Conservation (phyloP, 495 filamentous ascomycete species). For the Penicillium verhagenii region DNA sequence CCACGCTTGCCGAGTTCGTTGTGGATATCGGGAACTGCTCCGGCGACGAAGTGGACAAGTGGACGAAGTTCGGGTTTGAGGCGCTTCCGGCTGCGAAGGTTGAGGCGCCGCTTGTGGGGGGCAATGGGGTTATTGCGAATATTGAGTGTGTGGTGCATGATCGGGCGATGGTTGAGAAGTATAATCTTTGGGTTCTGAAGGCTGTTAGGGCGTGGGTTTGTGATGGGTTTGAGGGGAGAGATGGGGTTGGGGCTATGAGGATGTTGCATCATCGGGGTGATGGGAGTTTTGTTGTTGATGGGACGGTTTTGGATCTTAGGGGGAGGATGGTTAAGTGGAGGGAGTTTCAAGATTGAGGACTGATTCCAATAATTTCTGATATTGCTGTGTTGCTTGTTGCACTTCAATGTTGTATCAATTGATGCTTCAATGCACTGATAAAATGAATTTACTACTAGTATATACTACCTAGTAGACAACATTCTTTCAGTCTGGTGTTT, state of each 20-base stretch:
- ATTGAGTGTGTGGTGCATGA: conserved; percentile 39
- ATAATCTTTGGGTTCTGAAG: conserved; percentile 36
- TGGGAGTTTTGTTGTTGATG: conserved; percentile 35
- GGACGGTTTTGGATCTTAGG: conserved; percentile 34
- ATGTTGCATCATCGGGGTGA: conserved; percentile 41
- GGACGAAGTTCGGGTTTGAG: conserved; percentile 31
- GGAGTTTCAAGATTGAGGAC: conserved; percentile 31
- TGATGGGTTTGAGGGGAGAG: conserved; percentile 8
- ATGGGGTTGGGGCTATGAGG: conserved; percentile 23
- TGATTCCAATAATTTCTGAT: neutral
- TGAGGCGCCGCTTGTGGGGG: conserved; percentile 34
- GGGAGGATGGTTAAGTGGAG: conserved; percentile 39
- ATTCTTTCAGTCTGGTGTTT: too few species aligned
- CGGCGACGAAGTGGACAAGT: conserved; percentile 11
- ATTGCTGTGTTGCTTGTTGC: neutral
- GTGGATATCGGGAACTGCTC: conserved; percentile 35
- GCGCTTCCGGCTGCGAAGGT: conserved; percentile 29
- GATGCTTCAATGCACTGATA: neutral
- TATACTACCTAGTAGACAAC: too few species aligned
- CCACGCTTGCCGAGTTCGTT: conserved; percentile 25
- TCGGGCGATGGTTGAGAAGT: conserved; percentile 34
- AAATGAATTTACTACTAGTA: too few species aligned
- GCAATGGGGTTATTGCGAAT: conserved; percentile 29
- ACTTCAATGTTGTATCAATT: neutral
- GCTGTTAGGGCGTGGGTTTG: conserved; percentile 13